phyloP scores from a whole-genome alignment of 1,284 basidiomycete species.

The Thelephora terrestris region DNA sequence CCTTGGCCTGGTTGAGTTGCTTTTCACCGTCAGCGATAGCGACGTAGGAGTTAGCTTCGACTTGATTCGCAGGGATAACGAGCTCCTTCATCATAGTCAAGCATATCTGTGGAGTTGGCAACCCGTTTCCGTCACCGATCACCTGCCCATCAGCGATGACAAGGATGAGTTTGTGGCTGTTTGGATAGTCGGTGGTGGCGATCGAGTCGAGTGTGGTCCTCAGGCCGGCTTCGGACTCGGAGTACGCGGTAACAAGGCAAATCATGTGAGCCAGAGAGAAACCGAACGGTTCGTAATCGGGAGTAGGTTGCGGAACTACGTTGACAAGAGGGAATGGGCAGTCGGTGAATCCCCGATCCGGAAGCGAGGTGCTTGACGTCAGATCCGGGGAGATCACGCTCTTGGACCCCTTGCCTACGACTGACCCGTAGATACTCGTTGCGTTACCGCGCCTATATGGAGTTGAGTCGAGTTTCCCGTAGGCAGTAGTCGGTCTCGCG shows the following conservation, averaged over 20 bases:
- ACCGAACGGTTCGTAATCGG: slow-evolving; percentile 91
- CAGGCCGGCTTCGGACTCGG: slow-evolving; percentile 93
- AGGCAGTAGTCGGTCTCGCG: slow-evolving; percentile 63
- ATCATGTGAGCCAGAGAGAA: slow-evolving; percentile 94
- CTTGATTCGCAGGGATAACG: slow-evolving; percentile 73
- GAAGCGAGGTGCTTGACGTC: slow-evolving; percentile 72
- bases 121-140: slow-evolving; percentile 82
- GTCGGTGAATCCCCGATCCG: slow-evolving; percentile 42
- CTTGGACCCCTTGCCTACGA: slow-evolving; percentile 27
- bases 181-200: slow-evolving; percentile 97
- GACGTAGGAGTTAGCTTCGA: slow-evolving; percentile 93
- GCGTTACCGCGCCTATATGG: slow-evolving; percentile 46
- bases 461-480: slow-evolving; percentile 60
- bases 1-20: slow-evolving; percentile 98
- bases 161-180: slow-evolving; percentile 93
- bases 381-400: slow-evolving; percentile 55
- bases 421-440: slow-evolving; percentile 41
- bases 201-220: slow-evolving; percentile 96
- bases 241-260: slow-evolving; percentile 97
- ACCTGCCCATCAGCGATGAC: slow-evolving; percentile 99
- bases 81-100: slow-evolving; percentile 98
- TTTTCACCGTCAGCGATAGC: slow-evolving; percentile 99
- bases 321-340: slow-evolving; percentile 91
- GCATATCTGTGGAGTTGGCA: slow-evolving; percentile 92
- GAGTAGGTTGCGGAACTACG: slow-evolving; percentile 87